Conservation (phyloP, 2,329 filamentous ascomycete genomes). For the Sporothrix pseudoabietina region DNA sequence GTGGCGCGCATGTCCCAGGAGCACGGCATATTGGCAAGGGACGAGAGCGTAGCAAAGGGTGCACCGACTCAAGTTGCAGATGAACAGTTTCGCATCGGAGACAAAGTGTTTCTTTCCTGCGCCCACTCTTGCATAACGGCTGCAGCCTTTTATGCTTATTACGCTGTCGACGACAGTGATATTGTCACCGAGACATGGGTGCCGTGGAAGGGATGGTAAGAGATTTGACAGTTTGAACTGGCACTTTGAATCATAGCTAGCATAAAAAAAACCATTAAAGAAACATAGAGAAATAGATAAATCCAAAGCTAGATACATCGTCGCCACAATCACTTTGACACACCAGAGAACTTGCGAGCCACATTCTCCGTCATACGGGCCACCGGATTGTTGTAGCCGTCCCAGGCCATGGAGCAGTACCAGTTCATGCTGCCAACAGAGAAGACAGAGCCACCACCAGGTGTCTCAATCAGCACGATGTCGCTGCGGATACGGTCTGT, state of each 20-base stretch:
- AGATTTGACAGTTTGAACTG: not conserved
- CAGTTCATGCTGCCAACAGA: constrained; percentile 39
- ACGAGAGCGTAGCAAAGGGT: not conserved
- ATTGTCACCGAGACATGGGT: not conserved
- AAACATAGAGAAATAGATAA: no score
- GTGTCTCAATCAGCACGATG: constrained; percentile 37
- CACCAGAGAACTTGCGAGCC: not conserved
- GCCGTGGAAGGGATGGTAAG: not conserved
- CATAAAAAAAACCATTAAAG: no score
- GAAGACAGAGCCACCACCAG: constrained; percentile 34
- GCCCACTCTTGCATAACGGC: not conserved
- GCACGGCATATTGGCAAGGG: not conserved
- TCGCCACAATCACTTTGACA: not conserved
- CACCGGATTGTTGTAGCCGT: constrained; percentile 37
- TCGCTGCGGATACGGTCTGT: constrained; percentile 36
- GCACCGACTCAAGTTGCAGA: not conserved
- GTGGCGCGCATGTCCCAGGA: not conserved
- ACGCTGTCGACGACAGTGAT: not conserved
- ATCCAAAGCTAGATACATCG: no score
- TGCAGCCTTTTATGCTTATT: not conserved
- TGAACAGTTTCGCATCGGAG: not conserved
- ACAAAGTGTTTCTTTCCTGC: not conserved
- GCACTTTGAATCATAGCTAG: no score
- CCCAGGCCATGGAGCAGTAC: constrained; percentile 34
- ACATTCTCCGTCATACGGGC: constrained; percentile 38